A percentile compares a stretch with the other conserved stretches of the same genome.
phyloP scores from a whole-genome alignment of 257 asterid genomes.

The Nicotiana paniculata region DNA sequence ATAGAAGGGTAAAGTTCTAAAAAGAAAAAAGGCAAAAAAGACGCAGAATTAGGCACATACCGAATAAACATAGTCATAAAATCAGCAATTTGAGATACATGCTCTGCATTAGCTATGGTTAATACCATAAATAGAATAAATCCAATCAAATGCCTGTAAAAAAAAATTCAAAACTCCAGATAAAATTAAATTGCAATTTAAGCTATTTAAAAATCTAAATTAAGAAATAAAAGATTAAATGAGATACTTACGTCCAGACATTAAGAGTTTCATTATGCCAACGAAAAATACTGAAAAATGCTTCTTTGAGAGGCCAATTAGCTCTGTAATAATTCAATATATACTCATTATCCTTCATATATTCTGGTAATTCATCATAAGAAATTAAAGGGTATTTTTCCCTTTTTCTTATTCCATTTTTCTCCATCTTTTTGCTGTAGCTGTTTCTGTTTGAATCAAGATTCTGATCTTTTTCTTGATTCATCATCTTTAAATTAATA shows the following conservation, averaged over 20 bases:
- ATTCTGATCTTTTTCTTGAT: not conserved
- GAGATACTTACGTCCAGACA: slow-evolving; percentile 81
- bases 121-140: slow-evolving; percentile 64
- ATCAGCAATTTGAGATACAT: slow-evolving; percentile 67
- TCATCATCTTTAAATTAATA: not conserved
- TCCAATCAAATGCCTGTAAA: slow-evolving; percentile 83
- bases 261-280: slow-evolving; percentile 99
- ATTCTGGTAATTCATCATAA: slow-evolving; percentile 68
- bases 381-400: slow-evolving; percentile 37
- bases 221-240: not conserved
- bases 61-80: slow-evolving; percentile 63
- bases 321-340: slow-evolving; percentile 73
- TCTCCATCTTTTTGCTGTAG: not conserved
- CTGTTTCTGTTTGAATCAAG: not conserved
- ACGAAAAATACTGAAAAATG: slow-evolving; percentile 70
- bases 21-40: too few species aligned
- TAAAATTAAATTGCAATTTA: not conserved
- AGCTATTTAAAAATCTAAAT: not conserved
- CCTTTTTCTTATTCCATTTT: slow-evolving; percentile 10
- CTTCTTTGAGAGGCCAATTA: slow-evolving; percentile 73
- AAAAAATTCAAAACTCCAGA: not conserved
- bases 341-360: slow-evolving; percentile 91
- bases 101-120: slow-evolving; percentile 50
- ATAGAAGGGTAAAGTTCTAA: too few species aligned
- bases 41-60: slow-evolving; percentile 22